Percentiles rank a stretch among this genome's conserved stretches.
Evolutionary conservation across 1,139 yeast species (phyloP).

Genomic region (Pichia sp.): DNA sequence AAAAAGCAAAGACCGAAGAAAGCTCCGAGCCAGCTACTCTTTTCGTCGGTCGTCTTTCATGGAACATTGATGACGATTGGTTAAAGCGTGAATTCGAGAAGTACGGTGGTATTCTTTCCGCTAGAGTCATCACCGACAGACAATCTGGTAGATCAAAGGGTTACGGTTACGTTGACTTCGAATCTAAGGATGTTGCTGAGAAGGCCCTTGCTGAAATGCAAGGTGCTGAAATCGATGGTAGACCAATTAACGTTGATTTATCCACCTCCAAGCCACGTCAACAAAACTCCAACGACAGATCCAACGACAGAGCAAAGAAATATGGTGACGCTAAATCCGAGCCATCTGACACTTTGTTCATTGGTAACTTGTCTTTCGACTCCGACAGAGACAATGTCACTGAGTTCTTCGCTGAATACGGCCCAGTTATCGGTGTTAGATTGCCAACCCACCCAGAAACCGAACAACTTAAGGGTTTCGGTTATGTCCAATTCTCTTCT

Average conservation of each 20-base stretch:
- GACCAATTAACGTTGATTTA: conserved; percentile 91
- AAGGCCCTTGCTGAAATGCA: conserved; percentile 83
- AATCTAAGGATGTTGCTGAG: conserved; percentile 69
- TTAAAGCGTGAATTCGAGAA: conserved; percentile 79
- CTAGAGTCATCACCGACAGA: conserved; percentile 93
- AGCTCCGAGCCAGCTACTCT: conserved; percentile 72
- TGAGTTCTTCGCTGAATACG: conserved; percentile 69
- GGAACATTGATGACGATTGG: conserved; percentile 97
- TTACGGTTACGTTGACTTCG: conserved; percentile 96
- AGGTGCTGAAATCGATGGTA: conserved; percentile 94
- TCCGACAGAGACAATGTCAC: conserved; percentile 75
- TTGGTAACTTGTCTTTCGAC: conserved; percentile 92
- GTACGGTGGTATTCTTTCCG: conserved; percentile 74
- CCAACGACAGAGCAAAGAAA: conserved; percentile 74
- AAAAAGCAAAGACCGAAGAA: conserved; percentile 33
- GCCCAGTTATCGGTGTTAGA: conserved; percentile 82
- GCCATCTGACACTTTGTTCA: conserved; percentile 92
- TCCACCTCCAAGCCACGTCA: conserved; percentile 77
- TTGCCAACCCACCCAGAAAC: conserved; percentile 98
- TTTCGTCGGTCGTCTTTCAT: conserved; percentile 94
- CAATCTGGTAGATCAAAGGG: conserved; percentile 93
- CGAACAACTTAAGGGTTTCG: conserved; percentile 98
- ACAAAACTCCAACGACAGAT: conserved; percentile 38
- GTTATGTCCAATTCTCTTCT: conserved; percentile 85
- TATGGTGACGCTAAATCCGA: conserved; percentile 87